Evolutionary conservation across 495 filamentous ascomycete genomes (phyloP).

Genomic region (Neurospora sp.): DNA sequence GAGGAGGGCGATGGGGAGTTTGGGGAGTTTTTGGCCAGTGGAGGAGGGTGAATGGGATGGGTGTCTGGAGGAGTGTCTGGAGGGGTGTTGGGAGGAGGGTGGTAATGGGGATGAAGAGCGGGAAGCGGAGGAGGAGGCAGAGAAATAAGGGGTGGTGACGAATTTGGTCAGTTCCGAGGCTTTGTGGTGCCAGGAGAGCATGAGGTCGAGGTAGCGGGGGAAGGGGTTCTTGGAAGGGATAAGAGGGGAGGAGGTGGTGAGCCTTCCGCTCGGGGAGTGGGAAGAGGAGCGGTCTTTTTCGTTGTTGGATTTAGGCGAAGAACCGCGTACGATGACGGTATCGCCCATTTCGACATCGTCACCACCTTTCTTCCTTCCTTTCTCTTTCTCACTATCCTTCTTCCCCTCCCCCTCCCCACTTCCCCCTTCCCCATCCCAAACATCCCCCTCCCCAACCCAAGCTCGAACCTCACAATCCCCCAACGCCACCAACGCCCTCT

Average conservation of each 20-base stretch:
- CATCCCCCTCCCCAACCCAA: conserved; percentile 23
- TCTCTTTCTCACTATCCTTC: background rate
- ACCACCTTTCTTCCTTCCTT: conserved; percentile 1
- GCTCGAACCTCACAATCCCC: conserved; percentile 49
- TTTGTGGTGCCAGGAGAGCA: conserved; percentile 60
- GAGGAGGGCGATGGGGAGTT: conserved; percentile 59
- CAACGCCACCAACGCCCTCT: conserved; percentile 45
- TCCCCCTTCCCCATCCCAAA: conserved; percentile 21
- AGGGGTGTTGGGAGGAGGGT: background rate
- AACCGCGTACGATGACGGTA: background rate
- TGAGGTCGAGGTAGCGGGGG: conserved; percentile 57
- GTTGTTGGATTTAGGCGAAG: background rate
- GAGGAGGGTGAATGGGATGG: background rate
- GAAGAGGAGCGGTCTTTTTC: background rate
- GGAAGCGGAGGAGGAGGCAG: background rate
- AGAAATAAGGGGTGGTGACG: conserved; percentile 34
- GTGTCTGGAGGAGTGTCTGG: background rate
- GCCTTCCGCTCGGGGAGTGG: background rate
- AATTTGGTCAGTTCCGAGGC: conserved; percentile 56
- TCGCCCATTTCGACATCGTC: conserved; percentile 1
- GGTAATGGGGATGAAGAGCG: background rate
- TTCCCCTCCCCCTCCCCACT: conserved; percentile 21
- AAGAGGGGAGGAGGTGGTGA: background rate
- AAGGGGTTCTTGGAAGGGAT: conserved; percentile 28
- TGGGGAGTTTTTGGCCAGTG: background rate